phyloP scores from a whole-genome alignment of 1,139 yeast species.

The Magnusiomyces fungicola region DNA sequence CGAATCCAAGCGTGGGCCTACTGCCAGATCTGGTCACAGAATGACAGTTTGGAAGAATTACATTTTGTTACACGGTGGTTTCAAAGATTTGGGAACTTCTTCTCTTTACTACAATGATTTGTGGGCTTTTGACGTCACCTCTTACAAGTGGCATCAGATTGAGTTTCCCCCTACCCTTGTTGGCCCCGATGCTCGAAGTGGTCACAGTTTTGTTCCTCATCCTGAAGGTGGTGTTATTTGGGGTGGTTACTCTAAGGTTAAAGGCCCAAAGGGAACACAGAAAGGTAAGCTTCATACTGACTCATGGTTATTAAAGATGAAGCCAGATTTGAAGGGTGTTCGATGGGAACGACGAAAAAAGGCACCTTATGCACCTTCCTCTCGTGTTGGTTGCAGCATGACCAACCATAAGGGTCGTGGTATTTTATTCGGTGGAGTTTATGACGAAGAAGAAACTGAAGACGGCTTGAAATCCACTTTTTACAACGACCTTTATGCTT shows the following conservation, averaged over 20 bases:
- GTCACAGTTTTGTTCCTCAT: conserved; percentile 79
- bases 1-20: conserved; percentile 68
- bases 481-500: conserved; percentile 72
- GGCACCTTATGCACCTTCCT: conserved; percentile 82
- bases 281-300: conserved; percentile 90
- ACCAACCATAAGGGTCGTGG: conserved; percentile 90
- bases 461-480: conserved; percentile 82
- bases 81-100: conserved; percentile 70
- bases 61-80: conserved; percentile 82
- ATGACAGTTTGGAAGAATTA: conserved; percentile 88
- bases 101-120: conserved; percentile 75
- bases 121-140: conserved; percentile 88
- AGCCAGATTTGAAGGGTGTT: conserved; percentile 67
- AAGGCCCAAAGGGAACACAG: conserved; percentile 81
- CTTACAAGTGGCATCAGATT: conserved; percentile 84
- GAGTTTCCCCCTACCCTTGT: conserved; percentile 79
- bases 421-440: conserved; percentile 90
- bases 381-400: conserved; percentile 93
- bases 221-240: conserved; percentile 79
- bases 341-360: conserved; percentile 87
- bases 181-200: conserved; percentile 86
- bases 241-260: conserved; percentile 94
- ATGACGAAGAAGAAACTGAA: conserved; percentile 90
- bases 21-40: conserved; percentile 88
- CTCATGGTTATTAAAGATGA: conserved; percentile 85